These are phyloP conservation scores for Amanita polypyramis DNA, from an alignment of 768 basidiomycete genomes.

Conservation along the genomic window DNA sequence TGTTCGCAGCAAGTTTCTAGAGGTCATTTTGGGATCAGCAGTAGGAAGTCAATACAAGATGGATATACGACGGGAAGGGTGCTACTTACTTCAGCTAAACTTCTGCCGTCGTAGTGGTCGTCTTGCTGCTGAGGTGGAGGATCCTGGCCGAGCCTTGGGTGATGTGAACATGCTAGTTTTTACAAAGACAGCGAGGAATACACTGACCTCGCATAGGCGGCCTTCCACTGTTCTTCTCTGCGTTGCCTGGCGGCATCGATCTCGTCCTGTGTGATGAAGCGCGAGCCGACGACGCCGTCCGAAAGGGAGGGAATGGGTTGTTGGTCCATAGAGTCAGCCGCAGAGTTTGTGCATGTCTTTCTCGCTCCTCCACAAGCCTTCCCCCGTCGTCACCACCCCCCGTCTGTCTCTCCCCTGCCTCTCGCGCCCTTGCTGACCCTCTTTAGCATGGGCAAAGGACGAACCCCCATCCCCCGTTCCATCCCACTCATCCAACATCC, in stretches of 20 bases:
- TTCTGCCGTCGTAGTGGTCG: slow-evolving; percentile 74
- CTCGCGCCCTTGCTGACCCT: slow-evolving; percentile 7
- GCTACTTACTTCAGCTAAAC: slow-evolving; percentile 73
- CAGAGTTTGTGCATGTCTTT: slow-evolving; percentile 16
- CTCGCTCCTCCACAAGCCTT: slow-evolving; percentile 31
- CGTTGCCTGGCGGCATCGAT: slow-evolving; percentile 61
- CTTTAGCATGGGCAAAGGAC: slow-evolving; percentile 71
- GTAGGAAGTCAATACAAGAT: slow-evolving; percentile 35
- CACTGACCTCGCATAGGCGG: slow-evolving; percentile 69
- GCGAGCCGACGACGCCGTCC: slow-evolving; percentile 64
- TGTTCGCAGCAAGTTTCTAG: slow-evolving; percentile 87
- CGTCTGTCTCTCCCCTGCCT: slow-evolving; percentile 35
- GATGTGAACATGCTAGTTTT: slow-evolving; percentile 7
- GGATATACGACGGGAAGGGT: slow-evolving; percentile 11
- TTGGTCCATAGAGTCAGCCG: slow-evolving; percentile 41
- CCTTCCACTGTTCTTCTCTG: slow-evolving; percentile 82
- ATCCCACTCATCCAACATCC: slow-evolving; percentile 21
- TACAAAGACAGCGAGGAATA: slow-evolving; percentile 1
- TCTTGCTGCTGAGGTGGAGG: slow-evolving; percentile 62
- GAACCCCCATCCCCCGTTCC: slow-evolving; percentile 65
- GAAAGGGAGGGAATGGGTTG: slow-evolving; percentile 61
- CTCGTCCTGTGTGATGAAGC: slow-evolving; percentile 75
- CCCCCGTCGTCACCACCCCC: slow-evolving; percentile 56
- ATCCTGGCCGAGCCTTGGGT: slow-evolving; percentile 65
- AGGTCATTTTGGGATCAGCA: slow-evolving; percentile 30